Percentiles rank a stretch among this genome's conserved stretches.
Conservation (phyloP, 225 moss, liverwort and hornwort species). For the Sphagnum tenellum region DNA sequence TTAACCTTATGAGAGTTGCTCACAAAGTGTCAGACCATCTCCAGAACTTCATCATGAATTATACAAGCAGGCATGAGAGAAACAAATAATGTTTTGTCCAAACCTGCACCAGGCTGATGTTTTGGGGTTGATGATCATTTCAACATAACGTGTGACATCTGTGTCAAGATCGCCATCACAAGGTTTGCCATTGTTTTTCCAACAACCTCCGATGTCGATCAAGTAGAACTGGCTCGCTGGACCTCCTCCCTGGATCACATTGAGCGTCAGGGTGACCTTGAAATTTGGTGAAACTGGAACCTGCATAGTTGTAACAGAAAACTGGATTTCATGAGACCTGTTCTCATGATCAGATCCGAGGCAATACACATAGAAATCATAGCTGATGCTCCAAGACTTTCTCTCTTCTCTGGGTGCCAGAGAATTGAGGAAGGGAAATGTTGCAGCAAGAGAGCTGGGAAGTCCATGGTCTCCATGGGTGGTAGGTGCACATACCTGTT, state of each 20-base stretch:
- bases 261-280: slow-evolving; percentile 61
- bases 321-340: too few species aligned
- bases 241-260: slow-evolving; percentile 76
- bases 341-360: too few species aligned
- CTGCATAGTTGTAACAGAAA: slow-evolving; percentile 12
- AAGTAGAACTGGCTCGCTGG: slow-evolving; percentile 81
- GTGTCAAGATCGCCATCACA: slow-evolving; percentile 66
- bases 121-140: slow-evolving; percentile 93
- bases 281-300: slow-evolving; percentile 75
- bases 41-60: too few species aligned
- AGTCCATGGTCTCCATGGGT: too few species aligned
- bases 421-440: too few species aligned
- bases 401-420: too few species aligned
- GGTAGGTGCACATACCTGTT: slow-evolving; percentile 26
- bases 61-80: too few species aligned
- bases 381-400: too few species aligned
- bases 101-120: slow-evolving; percentile 58
- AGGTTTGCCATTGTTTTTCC: slow-evolving; percentile 67
- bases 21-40: too few species aligned
- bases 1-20: too few species aligned
- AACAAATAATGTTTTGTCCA: neutral
- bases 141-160: slow-evolving; percentile 84
- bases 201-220: slow-evolving; percentile 85
- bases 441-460: too few species aligned
- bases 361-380: too few species aligned